phyloP scores from a whole-genome alignment of 148 eudicot species.

The Salicornia ramosissima region DNA sequence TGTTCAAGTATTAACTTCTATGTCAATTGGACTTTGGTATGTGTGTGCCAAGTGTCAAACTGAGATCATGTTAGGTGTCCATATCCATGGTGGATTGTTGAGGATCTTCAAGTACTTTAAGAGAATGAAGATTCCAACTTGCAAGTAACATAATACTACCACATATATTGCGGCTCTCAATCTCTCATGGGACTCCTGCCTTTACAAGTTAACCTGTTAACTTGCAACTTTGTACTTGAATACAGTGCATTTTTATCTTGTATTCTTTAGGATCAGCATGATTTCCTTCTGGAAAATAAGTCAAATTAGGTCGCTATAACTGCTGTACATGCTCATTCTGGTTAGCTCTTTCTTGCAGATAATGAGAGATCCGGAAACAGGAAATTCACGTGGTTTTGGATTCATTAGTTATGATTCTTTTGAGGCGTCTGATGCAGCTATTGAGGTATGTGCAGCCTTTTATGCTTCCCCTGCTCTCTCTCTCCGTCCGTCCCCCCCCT shows the following conservation, averaged over 20 bases:
- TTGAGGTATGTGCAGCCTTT: slow-evolving; percentile 48
- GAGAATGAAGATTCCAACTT: background rate
- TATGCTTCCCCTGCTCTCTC: background rate
- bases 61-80: too few species aligned
- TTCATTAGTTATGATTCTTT: slow-evolving; percentile 97
- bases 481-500: background rate
- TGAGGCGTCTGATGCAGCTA: slow-evolving; percentile 95
- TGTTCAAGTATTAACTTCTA: background rate
- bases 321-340: slow-evolving; percentile 18
- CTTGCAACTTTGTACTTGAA: background rate
- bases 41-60: too few species aligned
- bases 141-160: background rate
- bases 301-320: background rate
- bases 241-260: background rate
- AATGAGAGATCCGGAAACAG: slow-evolving; percentile 98
- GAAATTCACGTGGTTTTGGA: slow-evolving; percentile 96
- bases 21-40: too few species aligned
- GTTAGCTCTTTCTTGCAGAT: slow-evolving; percentile 45
- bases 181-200: background rate
- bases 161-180: background rate
- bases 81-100: too few species aligned
- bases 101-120: too few species aligned
- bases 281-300: background rate
- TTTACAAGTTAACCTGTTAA: background rate
- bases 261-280: background rate